A percentile compares a stretch with the other conserved stretches of the same genome.
Evolutionary conservation across 148 eudicot species (phyloP).

Genomic region (Rhododendron molle): DNA sequence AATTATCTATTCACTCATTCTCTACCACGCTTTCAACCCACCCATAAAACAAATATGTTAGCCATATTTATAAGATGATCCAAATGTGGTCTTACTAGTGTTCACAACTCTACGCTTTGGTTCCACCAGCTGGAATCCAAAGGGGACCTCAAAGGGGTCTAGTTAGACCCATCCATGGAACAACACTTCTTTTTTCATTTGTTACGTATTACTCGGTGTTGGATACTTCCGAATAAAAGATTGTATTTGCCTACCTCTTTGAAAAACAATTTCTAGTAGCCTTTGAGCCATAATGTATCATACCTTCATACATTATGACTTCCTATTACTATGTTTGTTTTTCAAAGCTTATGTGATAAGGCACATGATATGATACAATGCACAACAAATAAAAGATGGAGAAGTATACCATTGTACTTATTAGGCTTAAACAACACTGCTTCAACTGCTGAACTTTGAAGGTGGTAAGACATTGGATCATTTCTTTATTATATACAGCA

Average conservation of each 20-base stretch:
- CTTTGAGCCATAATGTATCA: neutral
- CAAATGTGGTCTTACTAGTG: neutral
- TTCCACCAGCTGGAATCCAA: neutral
- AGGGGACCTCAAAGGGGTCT: neutral
- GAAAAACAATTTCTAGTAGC: neutral
- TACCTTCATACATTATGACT: neutral
- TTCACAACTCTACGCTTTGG: neutral
- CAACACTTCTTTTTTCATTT: neutral
- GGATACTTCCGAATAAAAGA: neutral
- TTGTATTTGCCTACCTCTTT: neutral
- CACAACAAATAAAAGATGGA: neutral
- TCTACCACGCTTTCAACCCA: neutral
- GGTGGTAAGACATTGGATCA: neutral
- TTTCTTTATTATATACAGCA: neutral
- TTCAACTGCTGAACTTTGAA: neutral
- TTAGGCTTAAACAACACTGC: neutral
- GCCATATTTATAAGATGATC: neutral
- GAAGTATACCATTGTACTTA: neutral
- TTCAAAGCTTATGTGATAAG: neutral
- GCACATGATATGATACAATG: neutral
- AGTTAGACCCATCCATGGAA: neutral
- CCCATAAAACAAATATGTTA: neutral
- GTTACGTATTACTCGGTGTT: neutral
- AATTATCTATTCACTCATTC: neutral
- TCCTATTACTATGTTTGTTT: neutral